Evolutionary conservation across 495 filamentous ascomycete species (phyloP), one percentile per base, ranked within the genome.

Genomic region (Hypoxylon perforatum): DNA sequence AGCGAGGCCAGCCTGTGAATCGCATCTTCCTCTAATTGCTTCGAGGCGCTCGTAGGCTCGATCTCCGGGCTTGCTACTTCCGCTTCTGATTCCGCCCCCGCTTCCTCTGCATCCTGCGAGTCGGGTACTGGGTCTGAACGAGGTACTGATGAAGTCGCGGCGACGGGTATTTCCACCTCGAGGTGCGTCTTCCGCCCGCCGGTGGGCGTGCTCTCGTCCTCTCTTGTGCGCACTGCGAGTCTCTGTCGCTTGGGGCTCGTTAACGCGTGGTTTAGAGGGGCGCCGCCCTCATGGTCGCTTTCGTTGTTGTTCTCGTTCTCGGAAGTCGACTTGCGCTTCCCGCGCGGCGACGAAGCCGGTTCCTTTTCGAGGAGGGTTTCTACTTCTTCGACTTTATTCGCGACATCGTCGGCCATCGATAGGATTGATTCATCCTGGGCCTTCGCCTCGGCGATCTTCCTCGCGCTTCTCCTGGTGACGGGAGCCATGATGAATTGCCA

Each of bases 21-120:
- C 1, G 73, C 73, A 25, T 75, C 73, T 11, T 73, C 70, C 33
- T 73, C 66, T 0, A 75, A 41, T 22, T 75, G 73, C 25, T 67
- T 68, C 46, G 70, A 71, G 18, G 65, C 73, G 35, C 67, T 73
- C 25, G 58, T 21, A 19, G 63, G 69, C n/a, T 72, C 52, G 33
- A 22, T 44, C 14, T 49, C 52, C 4, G 53, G 52, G 3, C 25
- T 7, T 28, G 7, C n/a, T n/a, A n/a, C n/a, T n/a, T n/a, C n/a
- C n/a, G n/a, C n/a, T 0, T 45, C 61, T 11, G 39, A 45, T 12
- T 65, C 62, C 10, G 28, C 22, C 4, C 18, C 65, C 30, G 17
- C 58, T 22, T 58, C 28, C 1, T 42, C 50, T 0, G 14, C 22
- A 0, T 61, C 68, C 57, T 74, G 65, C 12, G 63, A 64, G 36